Evolutionary conservation across 2,329 filamentous ascomycete genomes (phyloP), one percentile per base, ranked within the genome.

Genomic region (Phaeosphaeriaceae sp.): DNA sequence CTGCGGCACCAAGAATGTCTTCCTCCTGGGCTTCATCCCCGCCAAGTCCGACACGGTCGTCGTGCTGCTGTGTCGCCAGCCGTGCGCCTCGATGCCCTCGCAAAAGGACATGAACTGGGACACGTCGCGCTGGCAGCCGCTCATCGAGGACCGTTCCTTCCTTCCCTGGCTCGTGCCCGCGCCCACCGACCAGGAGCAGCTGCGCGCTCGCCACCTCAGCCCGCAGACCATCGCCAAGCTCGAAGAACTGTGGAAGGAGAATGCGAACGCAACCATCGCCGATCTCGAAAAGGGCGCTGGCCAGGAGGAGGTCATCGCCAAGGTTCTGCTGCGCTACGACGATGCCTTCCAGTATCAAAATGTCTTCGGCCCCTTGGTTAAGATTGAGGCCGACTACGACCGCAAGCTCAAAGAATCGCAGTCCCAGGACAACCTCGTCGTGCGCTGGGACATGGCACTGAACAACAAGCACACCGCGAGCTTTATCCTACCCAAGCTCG

Each of bases 91-190:
- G 25, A 94, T 91, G 81, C 91, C 93, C 1, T 98, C 95, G 33
- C 94, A 92, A 65, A 99, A 99, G 80, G 95, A 99, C 73, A 98
- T 99, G 93, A 99, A 95, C 77, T 99, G 95, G 95, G 95, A 99
- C 77, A 96, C 93, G 6, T 96, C 94, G 24, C 89, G 93, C 74
- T 99, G 95, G 95, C 93, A 98, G 76, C 95, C 95, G 13, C 84
- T 99, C 57, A 98, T 99, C 65, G 93, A 97, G 78, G 95, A 99
- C 74, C 92, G 95, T 50, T 95, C 93, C 17, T 99, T 99, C 76
- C 81, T 99, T 40, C 86, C 90, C 41, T 99, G 95, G 95, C 91
- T 99, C 22, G 94, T 99, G 7, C 88, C 89, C 47, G 85, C 91
- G 10, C 95, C 95, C 1, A 91, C 91, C 33, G 96, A 99, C 74